Base-by-base conservation (phyloP, 306 rosid genomes). In the Aeschynomene evenia region DNA sequence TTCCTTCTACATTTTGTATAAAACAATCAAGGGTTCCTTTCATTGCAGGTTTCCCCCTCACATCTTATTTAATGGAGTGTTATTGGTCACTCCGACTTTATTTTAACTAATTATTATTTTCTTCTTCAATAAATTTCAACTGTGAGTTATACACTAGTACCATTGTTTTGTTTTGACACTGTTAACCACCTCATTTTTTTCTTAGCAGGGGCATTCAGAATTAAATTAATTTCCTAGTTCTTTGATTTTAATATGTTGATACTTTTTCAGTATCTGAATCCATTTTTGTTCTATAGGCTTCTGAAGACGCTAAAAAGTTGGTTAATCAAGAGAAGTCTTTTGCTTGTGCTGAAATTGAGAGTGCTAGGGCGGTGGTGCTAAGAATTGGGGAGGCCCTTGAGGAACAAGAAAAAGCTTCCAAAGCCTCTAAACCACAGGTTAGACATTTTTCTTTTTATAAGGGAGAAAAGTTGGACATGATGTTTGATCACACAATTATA, bases 301-400 rank as follows among this genome's bases (percentile, higher is more conserved):
- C 98, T 63, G 98, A 94, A 84, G 97, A 90, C 81, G 98, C 97
- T 48, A 94, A 90, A 80, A 94, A 89, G 87, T 73, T 94, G 88
- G 97, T 94, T 50, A 94, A 73, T 84, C 96, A 88, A 78, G 98
- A 94, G 82, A 94, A 94, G 64, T 94, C 98, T 62, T 94, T 90
- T 77, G 97, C 95, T 40, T 90, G 98, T 70, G 98, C 98, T 42
- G 98, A 94, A 85, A 90, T 94, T 40, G 94, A 90, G 76, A 94
- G 98, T 60, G 98, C 98, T 22, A 84, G 98, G 77, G 75, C 90
- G n/a, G 93, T 94, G 13, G 97, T 90, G 46, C 82, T 82, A 70
- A 89, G 97, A 90, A 88, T 94, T 68, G 97, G 97, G 54, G 89
- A 88, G 75, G 98, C 98, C 29, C 92, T 94, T 29, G 98, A 90